A percentile compares a stretch with the other conserved stretches of the same genome.
These are phyloP conservation scores for Kwoniella sp. DNA, from an alignment of 768 basidiomycete genomes.

Conservation along the genomic window DNA sequence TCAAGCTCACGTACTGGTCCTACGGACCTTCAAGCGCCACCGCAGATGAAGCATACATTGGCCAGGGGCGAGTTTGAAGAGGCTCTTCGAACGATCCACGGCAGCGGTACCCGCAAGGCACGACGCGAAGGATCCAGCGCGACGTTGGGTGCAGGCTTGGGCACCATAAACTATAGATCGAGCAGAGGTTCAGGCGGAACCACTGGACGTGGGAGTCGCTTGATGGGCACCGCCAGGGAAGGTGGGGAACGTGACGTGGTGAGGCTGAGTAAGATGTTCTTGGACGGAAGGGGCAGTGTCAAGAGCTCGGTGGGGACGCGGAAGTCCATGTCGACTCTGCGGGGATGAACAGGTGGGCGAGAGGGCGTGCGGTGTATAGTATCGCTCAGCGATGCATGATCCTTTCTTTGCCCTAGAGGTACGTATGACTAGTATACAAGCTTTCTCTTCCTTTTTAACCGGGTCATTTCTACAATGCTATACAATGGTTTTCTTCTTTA, in stretches of 20 bases:
- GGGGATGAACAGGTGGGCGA: too few relatives aligned
- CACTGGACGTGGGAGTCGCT: background rate
- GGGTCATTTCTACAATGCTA: too few relatives aligned
- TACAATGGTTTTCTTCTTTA: too few relatives aligned
- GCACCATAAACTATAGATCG: too few relatives aligned
- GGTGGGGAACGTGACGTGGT: background rate
- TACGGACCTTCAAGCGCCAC: background rate
- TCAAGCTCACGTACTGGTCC: too few relatives aligned
- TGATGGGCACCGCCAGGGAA: background rate
- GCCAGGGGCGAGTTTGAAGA: constrained; percentile 77
- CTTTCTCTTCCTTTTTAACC: too few relatives aligned
- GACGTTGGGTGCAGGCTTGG: constrained; percentile 37
- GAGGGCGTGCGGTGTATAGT: too few relatives aligned
- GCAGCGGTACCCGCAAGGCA: constrained; percentile 4
- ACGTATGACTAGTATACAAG: too few relatives aligned
- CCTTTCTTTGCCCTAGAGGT: too few relatives aligned
- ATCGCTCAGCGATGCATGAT: too few relatives aligned
- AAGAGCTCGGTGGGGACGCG: constrained; percentile 14
- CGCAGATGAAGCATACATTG: constrained; percentile 52
- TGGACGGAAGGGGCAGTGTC: constrained; percentile 58
- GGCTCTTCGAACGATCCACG: constrained; percentile 67
- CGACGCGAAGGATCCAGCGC: constrained; percentile 52
- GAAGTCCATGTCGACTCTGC: too few relatives aligned
- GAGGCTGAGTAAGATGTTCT: constrained; percentile 68
- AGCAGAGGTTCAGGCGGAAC: background rate